Evolutionary conservation across 2,329 filamentous ascomycete genomes (phyloP), one percentile per base, ranked within the genome.

Genomic region (Aspergillus pseudonomiae): DNA sequence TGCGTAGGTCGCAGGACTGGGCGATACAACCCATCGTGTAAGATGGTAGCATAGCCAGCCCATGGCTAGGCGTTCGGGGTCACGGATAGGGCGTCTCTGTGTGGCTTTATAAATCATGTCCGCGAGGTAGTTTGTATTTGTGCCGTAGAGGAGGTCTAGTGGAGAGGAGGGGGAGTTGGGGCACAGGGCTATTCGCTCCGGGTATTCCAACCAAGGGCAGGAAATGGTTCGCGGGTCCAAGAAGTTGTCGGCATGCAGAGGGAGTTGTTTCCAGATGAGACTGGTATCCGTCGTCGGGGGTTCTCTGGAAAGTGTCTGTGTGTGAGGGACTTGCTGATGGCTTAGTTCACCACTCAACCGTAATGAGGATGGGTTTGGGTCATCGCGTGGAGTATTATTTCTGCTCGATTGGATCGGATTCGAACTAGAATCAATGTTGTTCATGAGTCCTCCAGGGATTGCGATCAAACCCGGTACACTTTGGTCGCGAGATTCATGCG

Each of bases 111-210:
- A 68, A 26, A 74, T 72, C 55, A 65, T 60, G n/a, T 74, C 59
- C 48, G 72, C 72, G 11, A 74, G 63, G 16, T 56, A 45, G 43
- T 74, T 74, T 46, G 66, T 65, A 21, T 68, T 68, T 26, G 68
- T 70, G 19, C 73, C 73, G 26, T 74, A 72, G 1, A 74, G 55
- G 6, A 74, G 55, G 16, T 74, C 72, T 2, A 74, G 65, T 0
- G 72, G 72, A 0, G 71, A 72, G 30, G 60, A 41, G 2, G 68
- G 66, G 11, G 60, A 59, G 19, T 69, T 65, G 6, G 72, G 70
- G 21, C 63, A 73, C 6, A 61, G 39, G 4, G 54, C 50, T n/a
- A 74, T 68, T 11, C 61, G 60, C 4, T 71, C 65, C 16, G 65
- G 70, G 30, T 66, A 62, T 4, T 57, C 52, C 28, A 73, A 60